Percentiles rank a stretch among this genome's conserved stretches.
Conservation (phyloP, 1,284 basidiomycete genomes). For the Entoloma clypeatum region DNA sequence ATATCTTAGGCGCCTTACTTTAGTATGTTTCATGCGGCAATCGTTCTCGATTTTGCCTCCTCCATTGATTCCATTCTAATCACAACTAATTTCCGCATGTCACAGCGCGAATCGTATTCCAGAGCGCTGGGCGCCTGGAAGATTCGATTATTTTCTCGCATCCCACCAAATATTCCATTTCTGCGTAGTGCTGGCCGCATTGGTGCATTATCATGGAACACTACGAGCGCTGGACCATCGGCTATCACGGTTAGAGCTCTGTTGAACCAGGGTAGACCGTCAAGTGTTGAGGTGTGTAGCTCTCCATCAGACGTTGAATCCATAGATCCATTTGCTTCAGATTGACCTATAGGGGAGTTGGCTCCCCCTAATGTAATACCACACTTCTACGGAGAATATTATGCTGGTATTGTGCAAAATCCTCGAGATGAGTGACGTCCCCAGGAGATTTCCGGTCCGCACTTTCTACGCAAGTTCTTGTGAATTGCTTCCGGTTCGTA, state of each 20-base stretch:
- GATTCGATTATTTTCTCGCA: slow-evolving; percentile 76
- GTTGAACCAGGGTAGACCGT: slow-evolving; percentile 22
- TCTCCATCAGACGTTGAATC: background rate
- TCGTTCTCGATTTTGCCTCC: slow-evolving; percentile 22
- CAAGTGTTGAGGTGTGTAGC: background rate
- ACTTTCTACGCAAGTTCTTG: no score
- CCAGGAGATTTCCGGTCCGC: no score
- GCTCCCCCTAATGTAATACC: no score
- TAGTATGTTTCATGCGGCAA: slow-evolving; percentile 61
- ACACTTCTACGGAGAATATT: no score
- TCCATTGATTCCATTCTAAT: slow-evolving; percentile 20
- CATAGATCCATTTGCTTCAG: no score
- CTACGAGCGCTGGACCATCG: slow-evolving; percentile 55
- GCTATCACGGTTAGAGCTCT: slow-evolving; percentile 39
- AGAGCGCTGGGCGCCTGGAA: slow-evolving; percentile 74
- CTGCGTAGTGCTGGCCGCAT: slow-evolving; percentile 75
- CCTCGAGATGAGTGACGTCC: no score
- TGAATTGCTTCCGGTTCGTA: no score
- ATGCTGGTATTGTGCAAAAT: no score
- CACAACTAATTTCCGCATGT: slow-evolving; percentile 23
- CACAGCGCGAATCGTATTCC: slow-evolving; percentile 78
- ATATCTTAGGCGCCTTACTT: slow-evolving; percentile 74
- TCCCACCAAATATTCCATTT: slow-evolving; percentile 89
- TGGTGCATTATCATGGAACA: slow-evolving; percentile 68
- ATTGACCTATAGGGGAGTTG: no score